phyloP scores from a whole-genome alignment of 2,329 filamentous ascomycete species.

The Penicillium sp. region DNA sequence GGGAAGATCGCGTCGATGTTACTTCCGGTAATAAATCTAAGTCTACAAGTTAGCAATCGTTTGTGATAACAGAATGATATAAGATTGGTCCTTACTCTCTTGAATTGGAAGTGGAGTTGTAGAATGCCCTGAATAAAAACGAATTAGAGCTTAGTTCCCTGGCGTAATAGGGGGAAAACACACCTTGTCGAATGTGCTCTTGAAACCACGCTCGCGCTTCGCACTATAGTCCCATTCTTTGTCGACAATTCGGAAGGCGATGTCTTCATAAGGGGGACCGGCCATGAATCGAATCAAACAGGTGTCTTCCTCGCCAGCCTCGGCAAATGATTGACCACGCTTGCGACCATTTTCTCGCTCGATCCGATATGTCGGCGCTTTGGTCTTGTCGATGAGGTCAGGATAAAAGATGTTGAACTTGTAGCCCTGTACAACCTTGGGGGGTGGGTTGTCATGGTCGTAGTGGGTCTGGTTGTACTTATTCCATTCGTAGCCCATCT shows the following conservation, averaged over 20 bases:
- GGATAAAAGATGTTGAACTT: constrained; percentile 99
- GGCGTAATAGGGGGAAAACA: constrained; percentile 27
- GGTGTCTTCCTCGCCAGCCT: constrained; percentile 93
- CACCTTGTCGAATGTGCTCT: constrained; percentile 97
- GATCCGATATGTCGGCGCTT: constrained; percentile 93
- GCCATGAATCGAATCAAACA: constrained; percentile 95
- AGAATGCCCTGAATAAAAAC: constrained; percentile 1
- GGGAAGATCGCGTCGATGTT: constrained; percentile 19
- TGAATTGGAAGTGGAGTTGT: constrained; percentile 83
- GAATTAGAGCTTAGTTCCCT: background rate
- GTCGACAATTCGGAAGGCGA: constrained; percentile 96
- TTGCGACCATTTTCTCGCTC: constrained; percentile 88
- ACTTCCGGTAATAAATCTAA: constrained; percentile 53
- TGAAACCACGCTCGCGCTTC: constrained; percentile 91
- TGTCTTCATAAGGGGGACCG: constrained; percentile 92
- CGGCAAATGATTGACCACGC: constrained; percentile 87
- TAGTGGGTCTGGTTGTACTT: constrained; percentile 99
- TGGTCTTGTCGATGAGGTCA: constrained; percentile 90
- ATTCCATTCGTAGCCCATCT: constrained; percentile 99
- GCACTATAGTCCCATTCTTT: constrained; percentile 99
- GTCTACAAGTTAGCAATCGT: constrained; percentile 14
- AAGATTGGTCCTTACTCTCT: background rate
- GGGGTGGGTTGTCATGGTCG: constrained; percentile 95
- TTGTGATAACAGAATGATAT: background rate
- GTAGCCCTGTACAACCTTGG: constrained; percentile 97